phyloP scores from a whole-genome alignment of 257 asterid species.

The Scutellaria galericulata region DNA sequence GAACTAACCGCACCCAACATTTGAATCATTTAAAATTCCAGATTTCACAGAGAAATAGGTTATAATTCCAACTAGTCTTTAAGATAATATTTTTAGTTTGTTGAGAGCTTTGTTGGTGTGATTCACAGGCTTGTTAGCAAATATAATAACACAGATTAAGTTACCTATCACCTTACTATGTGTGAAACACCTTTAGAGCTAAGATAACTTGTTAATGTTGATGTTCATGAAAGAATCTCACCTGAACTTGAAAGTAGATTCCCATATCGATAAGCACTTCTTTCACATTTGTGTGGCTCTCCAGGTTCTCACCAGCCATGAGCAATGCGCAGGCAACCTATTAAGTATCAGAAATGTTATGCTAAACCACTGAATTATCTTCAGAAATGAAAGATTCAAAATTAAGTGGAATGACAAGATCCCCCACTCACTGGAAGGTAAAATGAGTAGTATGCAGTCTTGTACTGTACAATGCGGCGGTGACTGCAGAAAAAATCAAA shows the following conservation, averaged over 20 bases:
- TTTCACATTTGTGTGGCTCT: constrained; percentile 64
- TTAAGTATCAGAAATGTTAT: constrained; percentile 29
- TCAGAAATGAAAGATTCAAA: background rate
- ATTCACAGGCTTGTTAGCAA: background rate
- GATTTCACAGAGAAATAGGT: constrained; percentile 3
- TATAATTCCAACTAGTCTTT: background rate
- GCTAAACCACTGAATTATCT: constrained; percentile 24
- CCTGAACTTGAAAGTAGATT: constrained; percentile 97
- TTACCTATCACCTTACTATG: background rate
- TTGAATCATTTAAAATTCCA: background rate
- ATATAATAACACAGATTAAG: background rate
- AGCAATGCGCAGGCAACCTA: constrained; percentile 97
- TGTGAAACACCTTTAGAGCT: background rate
- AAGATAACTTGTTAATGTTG: background rate
- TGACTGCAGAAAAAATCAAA: constrained; percentile 63
- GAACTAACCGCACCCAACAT: background rate
- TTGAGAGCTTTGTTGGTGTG: constrained; percentile 5
- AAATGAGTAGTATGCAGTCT: constrained; percentile 95
- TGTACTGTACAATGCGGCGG: constrained; percentile 89
- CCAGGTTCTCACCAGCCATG: constrained; percentile 85
- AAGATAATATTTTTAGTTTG: background rate
- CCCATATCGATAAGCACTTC: constrained; percentile 87
- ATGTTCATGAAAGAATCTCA: constrained; percentile 35
- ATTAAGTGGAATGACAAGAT: constrained; percentile 16
- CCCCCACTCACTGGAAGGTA: constrained; percentile 81